A percentile compares a stretch with the other conserved stretches of the same genome.
Conservation (phyloP, 345 rosid species). For the Zanthoxylum bungeanum region DNA sequence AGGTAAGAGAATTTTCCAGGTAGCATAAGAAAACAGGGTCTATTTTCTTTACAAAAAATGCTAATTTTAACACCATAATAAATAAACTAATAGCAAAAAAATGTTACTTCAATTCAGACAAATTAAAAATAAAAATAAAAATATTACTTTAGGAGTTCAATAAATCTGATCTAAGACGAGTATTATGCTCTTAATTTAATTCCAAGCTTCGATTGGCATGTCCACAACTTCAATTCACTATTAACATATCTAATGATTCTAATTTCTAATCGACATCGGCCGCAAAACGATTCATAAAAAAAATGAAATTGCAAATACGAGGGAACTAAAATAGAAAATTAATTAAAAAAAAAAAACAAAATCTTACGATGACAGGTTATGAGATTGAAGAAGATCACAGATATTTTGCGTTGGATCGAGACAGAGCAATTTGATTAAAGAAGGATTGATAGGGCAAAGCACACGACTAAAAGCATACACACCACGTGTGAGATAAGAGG, state of each 20-base stretch:
- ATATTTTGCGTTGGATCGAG: no score
- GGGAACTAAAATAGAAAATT: not conserved
- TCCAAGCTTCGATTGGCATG: no score
- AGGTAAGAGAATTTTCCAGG: not conserved
- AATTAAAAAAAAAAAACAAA: not conserved
- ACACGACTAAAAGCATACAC: no score
- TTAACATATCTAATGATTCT: no score
- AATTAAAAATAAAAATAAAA: no score
- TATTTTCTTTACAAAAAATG: not conserved
- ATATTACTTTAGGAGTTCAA: not conserved
- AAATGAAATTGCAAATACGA: not conserved
- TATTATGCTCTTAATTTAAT: not conserved
- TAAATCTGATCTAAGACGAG: not conserved
- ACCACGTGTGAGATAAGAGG: no score
- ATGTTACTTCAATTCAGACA: no score
- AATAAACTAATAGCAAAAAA: no score
- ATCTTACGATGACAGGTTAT: not conserved
- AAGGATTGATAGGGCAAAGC: no score
- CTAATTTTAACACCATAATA: no score
- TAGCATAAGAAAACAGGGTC: not conserved
- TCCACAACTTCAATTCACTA: not conserved
- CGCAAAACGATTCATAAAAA: not conserved
- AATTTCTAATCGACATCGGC: not conserved
- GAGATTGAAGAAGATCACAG: constrained; percentile 7
- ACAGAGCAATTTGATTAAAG: no score